Evolutionary conservation across 1,284 basidiomycete species (phyloP).

Genomic region (Athelia sp.): DNA sequence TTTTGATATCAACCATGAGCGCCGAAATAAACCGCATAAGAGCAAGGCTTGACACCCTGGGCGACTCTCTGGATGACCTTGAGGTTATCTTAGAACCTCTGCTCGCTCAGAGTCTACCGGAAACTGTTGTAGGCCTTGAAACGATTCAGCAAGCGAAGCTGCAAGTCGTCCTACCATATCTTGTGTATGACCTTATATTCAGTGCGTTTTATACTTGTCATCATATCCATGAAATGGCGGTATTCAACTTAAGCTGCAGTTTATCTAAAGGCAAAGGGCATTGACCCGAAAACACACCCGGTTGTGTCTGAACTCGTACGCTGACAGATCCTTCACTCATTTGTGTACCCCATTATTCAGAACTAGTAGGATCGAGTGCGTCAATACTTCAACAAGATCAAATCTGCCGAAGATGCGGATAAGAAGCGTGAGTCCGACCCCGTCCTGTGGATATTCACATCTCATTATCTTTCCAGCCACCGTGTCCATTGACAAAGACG

Average conservation of each 20-base stretch:
- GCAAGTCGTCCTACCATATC: constrained; percentile 68
- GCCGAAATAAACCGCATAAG: constrained; percentile 52
- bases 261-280: constrained; percentile 70
- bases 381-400: constrained; percentile 77
- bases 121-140: constrained; percentile 58
- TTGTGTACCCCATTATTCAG: not conserved
- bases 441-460: not conserved
- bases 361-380: constrained; percentile 59
- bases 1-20: constrained; percentile 39
- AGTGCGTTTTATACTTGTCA: constrained; percentile 38
- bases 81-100: constrained; percentile 61
- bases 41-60: constrained; percentile 45
- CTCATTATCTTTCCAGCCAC: constrained; percentile 13
- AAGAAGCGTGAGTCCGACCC: constrained; percentile 33
- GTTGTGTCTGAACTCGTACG: constrained; percentile 67
- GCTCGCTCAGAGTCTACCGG: constrained; percentile 58
- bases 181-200: constrained; percentile 81
- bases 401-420: constrained; percentile 62
- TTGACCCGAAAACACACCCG: constrained; percentile 74
- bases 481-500: constrained; percentile 58
- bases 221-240: constrained; percentile 4
- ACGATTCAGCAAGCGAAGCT: constrained; percentile 77
- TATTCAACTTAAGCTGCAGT: constrained; percentile 35
- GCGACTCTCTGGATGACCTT: constrained; percentile 58
- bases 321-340: no score